Evolutionary conservation across 306 rosid species (phyloP).

Genomic region (Myrica gale): DNA sequence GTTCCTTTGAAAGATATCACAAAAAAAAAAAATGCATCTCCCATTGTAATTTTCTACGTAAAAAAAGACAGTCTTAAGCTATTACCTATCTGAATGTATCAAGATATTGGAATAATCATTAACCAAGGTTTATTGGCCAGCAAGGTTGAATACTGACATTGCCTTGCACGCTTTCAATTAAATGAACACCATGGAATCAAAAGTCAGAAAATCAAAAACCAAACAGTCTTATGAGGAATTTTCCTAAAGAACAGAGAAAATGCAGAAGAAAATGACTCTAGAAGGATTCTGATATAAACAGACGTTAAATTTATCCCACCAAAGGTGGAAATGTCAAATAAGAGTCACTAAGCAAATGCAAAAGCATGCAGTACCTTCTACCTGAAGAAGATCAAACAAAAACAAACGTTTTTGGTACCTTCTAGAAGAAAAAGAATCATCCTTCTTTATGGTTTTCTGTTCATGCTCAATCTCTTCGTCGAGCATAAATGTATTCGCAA

Average conservation of each 20-base stretch:
- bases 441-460: slow-evolving; percentile 54
- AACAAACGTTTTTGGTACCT: slow-evolving; percentile 45
- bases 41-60: neutral
- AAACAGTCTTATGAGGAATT: neutral
- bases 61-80: neutral
- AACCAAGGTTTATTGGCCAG: neutral
- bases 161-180: slow-evolving; percentile 5
- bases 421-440: slow-evolving; percentile 45
- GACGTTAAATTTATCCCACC: neutral
- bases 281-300: neutral
- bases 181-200: neutral
- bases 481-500: slow-evolving; percentile 83
- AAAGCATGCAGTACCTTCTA: slow-evolving; percentile 49
- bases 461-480: slow-evolving; percentile 95
- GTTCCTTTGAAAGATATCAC: neutral
- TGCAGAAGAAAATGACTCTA: neutral
- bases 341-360: slow-evolving; percentile 1
- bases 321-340: slow-evolving; percentile 2
- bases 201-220: neutral
- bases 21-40: neutral
- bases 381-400: neutral
- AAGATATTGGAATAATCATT: neutral
- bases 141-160: neutral
- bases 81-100: neutral
- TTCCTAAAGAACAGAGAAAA: neutral